Conservation (phyloP, 139 green algal species). For the Chlorella sp. region DNA sequence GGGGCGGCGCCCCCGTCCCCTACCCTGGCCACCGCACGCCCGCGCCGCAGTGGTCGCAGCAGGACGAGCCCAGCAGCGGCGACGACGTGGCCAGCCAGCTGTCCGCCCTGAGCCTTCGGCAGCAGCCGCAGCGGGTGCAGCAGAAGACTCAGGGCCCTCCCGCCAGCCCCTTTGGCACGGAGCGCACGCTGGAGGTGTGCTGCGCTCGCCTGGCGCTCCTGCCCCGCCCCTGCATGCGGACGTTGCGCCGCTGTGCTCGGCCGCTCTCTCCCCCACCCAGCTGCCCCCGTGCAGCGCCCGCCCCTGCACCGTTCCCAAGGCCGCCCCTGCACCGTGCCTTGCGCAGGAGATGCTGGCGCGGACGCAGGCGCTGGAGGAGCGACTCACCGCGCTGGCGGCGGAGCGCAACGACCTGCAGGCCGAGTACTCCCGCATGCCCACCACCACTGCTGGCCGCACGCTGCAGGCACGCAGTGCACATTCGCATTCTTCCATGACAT, state of each 20-base stretch:
- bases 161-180: slow-evolving; percentile 11
- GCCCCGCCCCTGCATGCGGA: no score
- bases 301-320: neutral
- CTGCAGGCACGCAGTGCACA: neutral
- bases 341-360: slow-evolving; percentile 46
- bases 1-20: no score
- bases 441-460: slow-evolving; percentile 45
- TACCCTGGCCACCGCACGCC: no score
- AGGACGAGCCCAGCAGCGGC: neutral
- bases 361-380: slow-evolving; percentile 51
- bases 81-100: neutral
- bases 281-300: no score
- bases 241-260: no score
- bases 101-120: neutral
- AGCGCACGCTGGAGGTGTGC: slow-evolving; percentile 22
- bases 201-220: no score
- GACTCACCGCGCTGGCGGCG: slow-evolving; percentile 54
- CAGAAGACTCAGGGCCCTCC: neutral
- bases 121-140: neutral
- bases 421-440: slow-evolving; percentile 59
- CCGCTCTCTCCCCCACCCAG: no score
- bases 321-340: neutral
- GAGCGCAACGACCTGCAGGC: slow-evolving; percentile 57
- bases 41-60: no score
- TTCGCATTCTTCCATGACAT: neutral